phyloP scores from a whole-genome alignment of 2,329 filamentous ascomycete genomes.

The Zymoseptoria crescenta region DNA sequence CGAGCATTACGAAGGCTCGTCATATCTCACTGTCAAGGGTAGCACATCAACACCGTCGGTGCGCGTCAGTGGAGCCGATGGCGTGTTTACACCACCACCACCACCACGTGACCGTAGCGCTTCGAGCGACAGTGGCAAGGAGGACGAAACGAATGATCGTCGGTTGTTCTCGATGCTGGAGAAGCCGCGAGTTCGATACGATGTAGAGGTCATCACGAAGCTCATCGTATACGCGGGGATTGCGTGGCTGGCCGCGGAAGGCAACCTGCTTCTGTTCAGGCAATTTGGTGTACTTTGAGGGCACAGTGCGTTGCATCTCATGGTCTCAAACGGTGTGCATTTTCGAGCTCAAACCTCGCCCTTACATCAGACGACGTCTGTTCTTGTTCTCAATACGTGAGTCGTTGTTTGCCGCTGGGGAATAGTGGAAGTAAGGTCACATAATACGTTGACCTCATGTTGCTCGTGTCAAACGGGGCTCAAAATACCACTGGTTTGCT shows the following conservation, averaged over 20 bases:
- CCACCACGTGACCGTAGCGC: constrained; percentile 25
- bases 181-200: constrained; percentile 83
- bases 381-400: no score
- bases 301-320: not conserved
- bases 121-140: constrained; percentile 25
- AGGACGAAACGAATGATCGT: constrained; percentile 33
- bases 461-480: no score
- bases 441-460: no score
- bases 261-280: constrained; percentile 62
- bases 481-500: no score
- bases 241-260: constrained; percentile 69
- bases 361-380: no score
- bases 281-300: constrained; percentile 16
- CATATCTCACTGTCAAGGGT: constrained; percentile 10
- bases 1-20: constrained; percentile 6
- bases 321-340: not conserved
- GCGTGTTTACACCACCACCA: constrained; percentile 30
- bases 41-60: constrained; percentile 21
- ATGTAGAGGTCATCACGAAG: constrained; percentile 98
- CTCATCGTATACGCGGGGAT: constrained; percentile 94
- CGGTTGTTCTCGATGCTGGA: constrained; percentile 80
- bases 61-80: constrained; percentile 26
- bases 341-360: no score
- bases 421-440: no score
- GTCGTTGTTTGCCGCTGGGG: no score